Percentiles rank a stretch among this genome's conserved stretches.
phyloP scores from a whole-genome alignment of 2,329 filamentous ascomycete species.

The Fusarium succisae region DNA sequence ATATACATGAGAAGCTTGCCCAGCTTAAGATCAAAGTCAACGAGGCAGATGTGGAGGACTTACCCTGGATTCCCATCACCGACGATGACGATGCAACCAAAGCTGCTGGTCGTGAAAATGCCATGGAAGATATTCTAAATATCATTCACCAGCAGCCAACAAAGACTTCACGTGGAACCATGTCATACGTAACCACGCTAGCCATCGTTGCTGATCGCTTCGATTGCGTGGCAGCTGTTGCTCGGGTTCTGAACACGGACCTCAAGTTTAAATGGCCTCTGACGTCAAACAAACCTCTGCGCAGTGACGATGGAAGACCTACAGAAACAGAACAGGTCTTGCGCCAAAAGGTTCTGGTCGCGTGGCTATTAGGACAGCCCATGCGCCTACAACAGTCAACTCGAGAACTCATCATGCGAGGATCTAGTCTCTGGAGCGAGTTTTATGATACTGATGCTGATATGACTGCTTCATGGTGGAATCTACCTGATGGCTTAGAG shows the following conservation, averaged over 20 bases:
- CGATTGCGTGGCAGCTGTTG: conserved; percentile 67
- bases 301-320: conserved; percentile 49
- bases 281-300: conserved; percentile 51
- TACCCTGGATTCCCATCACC: conserved; percentile 72
- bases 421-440: conserved; percentile 67
- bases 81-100: conserved; percentile 76
- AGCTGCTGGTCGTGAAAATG: conserved; percentile 65
- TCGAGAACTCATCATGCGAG: conserved; percentile 71
- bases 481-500: conserved; percentile 75
- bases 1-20: conserved; percentile 60
- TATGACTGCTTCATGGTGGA: conserved; percentile 71
- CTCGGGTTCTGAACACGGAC: conserved; percentile 60
- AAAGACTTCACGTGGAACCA: conserved; percentile 55
- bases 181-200: conserved; percentile 72
- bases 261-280: conserved; percentile 65
- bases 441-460: conserved; percentile 47
- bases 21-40: conserved; percentile 57
- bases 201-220: conserved; percentile 79
- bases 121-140: conserved; percentile 73
- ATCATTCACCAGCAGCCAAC: conserved; percentile 68
- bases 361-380: conserved; percentile 71
- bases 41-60: conserved; percentile 58
- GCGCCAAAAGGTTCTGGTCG: conserved; percentile 75
- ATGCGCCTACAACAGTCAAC: conserved; percentile 69
- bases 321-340: conserved; percentile 69